Evolutionary conservation across 352 stramenopile genomes (phyloP).

Genomic region (Phytophthora podocarpi): DNA sequence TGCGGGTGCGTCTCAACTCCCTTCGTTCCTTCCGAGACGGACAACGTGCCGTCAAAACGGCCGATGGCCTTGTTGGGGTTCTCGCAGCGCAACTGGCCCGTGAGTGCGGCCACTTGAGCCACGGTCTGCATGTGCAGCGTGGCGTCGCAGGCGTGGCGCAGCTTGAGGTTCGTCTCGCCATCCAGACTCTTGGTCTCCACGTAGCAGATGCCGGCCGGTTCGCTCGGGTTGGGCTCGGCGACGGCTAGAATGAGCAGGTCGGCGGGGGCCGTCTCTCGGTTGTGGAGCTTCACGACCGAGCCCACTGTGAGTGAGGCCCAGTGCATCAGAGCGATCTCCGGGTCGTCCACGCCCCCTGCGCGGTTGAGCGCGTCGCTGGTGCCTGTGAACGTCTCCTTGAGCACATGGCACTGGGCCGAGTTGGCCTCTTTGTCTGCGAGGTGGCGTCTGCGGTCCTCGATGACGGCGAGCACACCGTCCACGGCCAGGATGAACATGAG

Average conservation of each 20-base stretch:
- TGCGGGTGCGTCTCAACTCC: slow-evolving; percentile 40
- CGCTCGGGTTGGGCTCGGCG: slow-evolving; percentile 61
- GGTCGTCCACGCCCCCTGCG: slow-evolving; percentile 38
- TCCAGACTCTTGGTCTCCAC: slow-evolving; percentile 91
- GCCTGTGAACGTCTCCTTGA: slow-evolving; percentile 56
- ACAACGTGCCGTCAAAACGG: slow-evolving; percentile 76
- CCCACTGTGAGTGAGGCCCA: slow-evolving; percentile 86
- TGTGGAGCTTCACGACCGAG: slow-evolving; percentile 79
- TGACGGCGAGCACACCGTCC: slow-evolving; percentile 80
- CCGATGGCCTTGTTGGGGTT: slow-evolving; percentile 84
- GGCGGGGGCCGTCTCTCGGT: slow-evolving; percentile 80
- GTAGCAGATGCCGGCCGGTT: slow-evolving; percentile 82
- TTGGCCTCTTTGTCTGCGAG: slow-evolving; percentile 86
- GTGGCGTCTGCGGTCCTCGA: slow-evolving; percentile 87
- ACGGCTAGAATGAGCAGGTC: slow-evolving; percentile 87
- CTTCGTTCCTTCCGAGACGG: slow-evolving; percentile 32
- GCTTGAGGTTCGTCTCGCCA: slow-evolving; percentile 92
- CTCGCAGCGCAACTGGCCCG: slow-evolving; percentile 66
- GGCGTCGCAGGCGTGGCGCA: slow-evolving; percentile 69
- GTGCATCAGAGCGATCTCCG: slow-evolving; percentile 54
- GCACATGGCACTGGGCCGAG: slow-evolving; percentile 64
- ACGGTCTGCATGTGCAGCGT: slow-evolving; percentile 52
- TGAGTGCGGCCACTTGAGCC: slow-evolving; percentile 44
- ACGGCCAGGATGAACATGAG: slow-evolving; percentile 91
- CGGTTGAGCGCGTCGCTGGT: slow-evolving; percentile 27